Evolutionary conservation across 139 green algal genomes (phyloP), one percentile per base, ranked within the genome.

Genomic region (Auxenochlorella pyrenoidosa): DNA sequence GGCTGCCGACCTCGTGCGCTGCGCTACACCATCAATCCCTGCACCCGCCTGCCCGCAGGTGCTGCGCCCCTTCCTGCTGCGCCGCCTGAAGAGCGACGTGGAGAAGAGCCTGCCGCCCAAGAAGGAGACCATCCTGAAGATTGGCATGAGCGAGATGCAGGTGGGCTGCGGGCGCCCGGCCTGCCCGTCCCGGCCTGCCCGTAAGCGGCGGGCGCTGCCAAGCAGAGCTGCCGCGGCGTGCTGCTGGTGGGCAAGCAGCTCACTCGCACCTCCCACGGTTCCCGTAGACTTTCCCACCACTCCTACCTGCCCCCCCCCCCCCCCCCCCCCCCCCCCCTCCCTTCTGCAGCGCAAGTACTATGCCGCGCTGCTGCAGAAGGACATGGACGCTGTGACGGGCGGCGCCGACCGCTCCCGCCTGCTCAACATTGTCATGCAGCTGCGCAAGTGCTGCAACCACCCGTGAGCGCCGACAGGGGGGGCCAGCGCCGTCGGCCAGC

Each of bases 401-500:
- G 94, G 93, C 76, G 92, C 95, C 13, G 97, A 99, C 86, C 93
- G 96, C 85, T 96, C 93, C 44, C 95, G 97, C 75, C 95, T 99
- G 88, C 94, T 99, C 78, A 99, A 99, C 93, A 98, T 99, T 54
- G 97, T 99, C 58, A 99, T 99, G 97, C 96, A 99, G 95, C 93
- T 99, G 92, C 94, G 97, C 87, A 99, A 99, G 93, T 99, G 97
- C 93, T 99, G 97, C 94, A 99, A 99, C 93, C 97, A 99, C 93
- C 97, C 97, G 30, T 98, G 97, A 93, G 92, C 97, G 28, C 12
- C 47, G 47, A 54, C n/a, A 54, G 47, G 47, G 47, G 47, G 10
- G 47, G 47, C n/a, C n/a, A n/a, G n/a, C n/a, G n/a, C n/a, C n/a
- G n/a, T n/a, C n/a, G n/a, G n/a, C n/a, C n/a, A n/a, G n/a, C n/a